Base-by-base conservation (phyloP, 192 early-diverging fungal genomes). In the Podochytrium sp. region DNA sequence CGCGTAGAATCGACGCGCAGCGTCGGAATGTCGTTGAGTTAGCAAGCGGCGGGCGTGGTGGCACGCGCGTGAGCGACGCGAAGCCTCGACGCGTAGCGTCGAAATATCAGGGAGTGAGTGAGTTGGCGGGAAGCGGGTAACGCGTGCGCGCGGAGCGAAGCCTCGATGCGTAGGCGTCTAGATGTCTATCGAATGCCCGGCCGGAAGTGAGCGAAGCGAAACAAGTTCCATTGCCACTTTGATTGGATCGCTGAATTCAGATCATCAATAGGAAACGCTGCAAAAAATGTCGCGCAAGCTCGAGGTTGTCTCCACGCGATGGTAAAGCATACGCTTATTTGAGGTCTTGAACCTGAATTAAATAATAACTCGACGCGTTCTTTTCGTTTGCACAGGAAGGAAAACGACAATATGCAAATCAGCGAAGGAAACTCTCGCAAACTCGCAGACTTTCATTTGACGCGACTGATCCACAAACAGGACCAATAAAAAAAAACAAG, bases 201-300 rank as follows among this genome's bases (percentile, higher is more conserved):
- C n/a, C n/a, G n/a, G n/a, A n/a, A n/a, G n/a, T n/a, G n/a, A n/a
- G n/a, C n/a, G n/a, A n/a, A n/a, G n/a, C n/a, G n/a, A n/a, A n/a
- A n/a, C n/a, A n/a, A n/a, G n/a, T n/a, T n/a, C n/a, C n/a, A n/a
- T n/a, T n/a, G 20, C 10, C 20, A 47, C 20, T 47, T 20, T 47
- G 10, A 47, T 51, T 38, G 20, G 52, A 23, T 5, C 53, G 7
- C 33, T 10, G 7, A 3, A 2, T 7, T 39, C 10, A 32, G n/a
- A 7, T 34, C 23, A 38, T 72, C n/a, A 58, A 23, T 20, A 87
- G 86, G 83, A 89, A 75, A 89, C 87, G 2, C 69, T 89, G 16
- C 59, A 76, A 14, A 86, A 84, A 62, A 89, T 89, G 74, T 51
- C 80, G 40, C 77, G 80, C 40, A 89, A 89, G 52, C 73, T 89